Evolutionary conservation across 83 land plant species (phyloP), one percentile per base, ranked within the genome.

Genomic region (Picea mariana): DNA sequence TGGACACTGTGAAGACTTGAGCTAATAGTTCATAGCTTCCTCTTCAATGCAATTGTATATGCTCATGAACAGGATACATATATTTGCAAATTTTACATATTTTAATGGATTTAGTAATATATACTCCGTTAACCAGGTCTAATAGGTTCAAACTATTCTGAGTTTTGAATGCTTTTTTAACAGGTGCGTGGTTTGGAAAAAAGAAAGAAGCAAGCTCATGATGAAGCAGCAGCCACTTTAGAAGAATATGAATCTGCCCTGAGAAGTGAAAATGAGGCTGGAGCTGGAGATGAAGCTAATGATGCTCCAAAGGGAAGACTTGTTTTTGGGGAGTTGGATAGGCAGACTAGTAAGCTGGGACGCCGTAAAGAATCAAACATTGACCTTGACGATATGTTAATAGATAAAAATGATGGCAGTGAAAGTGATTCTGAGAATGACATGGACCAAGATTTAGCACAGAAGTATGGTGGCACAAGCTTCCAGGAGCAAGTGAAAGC

Each of bases 181-280:
- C 58, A 96, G 99, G 92, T 83, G 9, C 92, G 97, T 34, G 94
- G 94, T 1, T 81, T 97, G 76, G 87, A 93, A 77, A 97, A 89
- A 86, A 88, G 85, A 62, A 82, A 87, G 59, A 93, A 91, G 62
- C 92, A 84, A 31, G 95, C 95, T 47, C 67, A 79, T 76, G 88
- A 87, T 83, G 99, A 95, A 84, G 98, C 94, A 17, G 79, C 79
- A 24, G 82, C 82, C 80, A 92, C 96, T 82, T 83, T 97, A 62
- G 83, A 95, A 82, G 95, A 95, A 81, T 87, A 88, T 85, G 99
- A 97, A 40, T 72, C 83, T 67, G 71, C 80, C 2, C 60, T 79
- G 81, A 84, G 82, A 59, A 42, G 81, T 55, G 40, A 86, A 59
- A 83, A 87, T 40, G 79, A 67, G 21, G 82, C 62, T 52, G 87